Evolutionary conservation across 2,329 filamentous ascomycete genomes (phyloP), one percentile per base, ranked within the genome.

Genomic region (Phialophora verrucosa): DNA sequence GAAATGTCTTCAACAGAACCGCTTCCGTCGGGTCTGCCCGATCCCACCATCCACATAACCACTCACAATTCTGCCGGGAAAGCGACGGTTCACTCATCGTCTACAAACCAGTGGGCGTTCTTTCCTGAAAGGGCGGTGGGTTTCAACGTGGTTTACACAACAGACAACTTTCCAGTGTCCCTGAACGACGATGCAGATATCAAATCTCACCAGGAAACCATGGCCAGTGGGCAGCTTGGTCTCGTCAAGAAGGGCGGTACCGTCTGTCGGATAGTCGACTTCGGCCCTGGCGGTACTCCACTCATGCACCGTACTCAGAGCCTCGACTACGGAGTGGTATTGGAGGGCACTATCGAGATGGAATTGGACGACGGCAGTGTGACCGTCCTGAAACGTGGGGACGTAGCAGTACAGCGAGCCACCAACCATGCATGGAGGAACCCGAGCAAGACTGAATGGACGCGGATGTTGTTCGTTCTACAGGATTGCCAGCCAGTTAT

Each of bases 241-340:
- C 54, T 67, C 1, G 64, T 67, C 23, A 51, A 67, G 49, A 54
- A 54, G 20, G 49, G 49, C 49, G 60, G 64, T 1, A 67, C 64
- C 7, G 64, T 64, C 12, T 64, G 59, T 51, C 64, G 64, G 7
- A 42, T 67, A 14, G 82, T 84, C 32, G 82, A 85, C 69, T 82
- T 84, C 70, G 75, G 75, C 0, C 83, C 83, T 0, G 75, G 73
- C 2, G 76, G 77, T 29, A 71, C 73, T 20, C 77, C 76, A 10
- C 72, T 80, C 12, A 83, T 85, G 78, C 85, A 87, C 69, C 80
- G 84, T 17, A 85, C 84, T 0, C 78, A 83, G 68, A 83, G 79
- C 31, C 74, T 87, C 3, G 84, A 87, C 70, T 86, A 83, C 66
- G 84, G 83, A 1, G 77, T 86, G 55, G 79, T 87, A 1, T 69